phyloP scores from a whole-genome alignment of 2,329 filamentous ascomycete species.

The Fusarium solani-melongenae region DNA sequence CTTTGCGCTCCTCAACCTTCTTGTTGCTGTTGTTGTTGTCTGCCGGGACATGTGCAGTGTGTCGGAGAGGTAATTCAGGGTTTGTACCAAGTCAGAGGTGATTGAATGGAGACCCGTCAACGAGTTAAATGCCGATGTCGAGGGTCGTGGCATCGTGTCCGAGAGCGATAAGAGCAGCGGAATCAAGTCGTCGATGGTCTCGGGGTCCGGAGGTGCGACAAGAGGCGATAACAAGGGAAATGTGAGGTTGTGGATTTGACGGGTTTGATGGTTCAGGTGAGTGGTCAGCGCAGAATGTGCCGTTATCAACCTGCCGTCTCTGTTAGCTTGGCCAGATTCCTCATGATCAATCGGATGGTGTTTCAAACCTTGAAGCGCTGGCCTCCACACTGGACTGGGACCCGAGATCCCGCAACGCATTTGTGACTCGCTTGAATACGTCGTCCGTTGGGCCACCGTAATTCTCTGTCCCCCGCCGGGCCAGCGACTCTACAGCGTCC shows the following conservation, averaged over 20 bases:
- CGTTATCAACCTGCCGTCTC: slow-evolving; percentile 72
- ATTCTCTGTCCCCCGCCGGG: slow-evolving; percentile 72
- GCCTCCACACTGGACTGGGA: slow-evolving; percentile 79
- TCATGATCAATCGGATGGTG: background rate
- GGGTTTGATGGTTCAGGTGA: slow-evolving; percentile 80
- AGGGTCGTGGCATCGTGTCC: slow-evolving; percentile 73
- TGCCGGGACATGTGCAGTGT: slow-evolving; percentile 95
- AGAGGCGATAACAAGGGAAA: slow-evolving; percentile 78
- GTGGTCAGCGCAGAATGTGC: slow-evolving; percentile 80
- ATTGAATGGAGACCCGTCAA: slow-evolving; percentile 75
- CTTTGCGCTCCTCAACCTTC: slow-evolving; percentile 82
- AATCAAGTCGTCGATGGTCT: slow-evolving; percentile 75
- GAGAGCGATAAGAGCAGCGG: slow-evolving; percentile 74
- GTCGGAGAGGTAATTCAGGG: slow-evolving; percentile 87
- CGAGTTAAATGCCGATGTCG: slow-evolving; percentile 72
- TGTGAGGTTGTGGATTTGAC: slow-evolving; percentile 78
- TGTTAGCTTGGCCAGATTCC: slow-evolving; percentile 24
- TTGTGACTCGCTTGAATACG: slow-evolving; percentile 75
- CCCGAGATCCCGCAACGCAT: slow-evolving; percentile 76
- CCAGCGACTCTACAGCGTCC: slow-evolving; percentile 77
- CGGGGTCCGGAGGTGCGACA: slow-evolving; percentile 69
- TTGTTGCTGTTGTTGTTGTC: slow-evolving; percentile 82
- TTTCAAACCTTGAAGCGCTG: slow-evolving; percentile 72
- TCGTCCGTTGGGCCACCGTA: slow-evolving; percentile 73
- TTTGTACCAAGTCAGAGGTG: slow-evolving; percentile 79